Percentiles rank a stretch among this genome's conserved stretches.
phyloP scores from a whole-genome alignment of 768 basidiomycete genomes.

The Kwoniella sp. region DNA sequence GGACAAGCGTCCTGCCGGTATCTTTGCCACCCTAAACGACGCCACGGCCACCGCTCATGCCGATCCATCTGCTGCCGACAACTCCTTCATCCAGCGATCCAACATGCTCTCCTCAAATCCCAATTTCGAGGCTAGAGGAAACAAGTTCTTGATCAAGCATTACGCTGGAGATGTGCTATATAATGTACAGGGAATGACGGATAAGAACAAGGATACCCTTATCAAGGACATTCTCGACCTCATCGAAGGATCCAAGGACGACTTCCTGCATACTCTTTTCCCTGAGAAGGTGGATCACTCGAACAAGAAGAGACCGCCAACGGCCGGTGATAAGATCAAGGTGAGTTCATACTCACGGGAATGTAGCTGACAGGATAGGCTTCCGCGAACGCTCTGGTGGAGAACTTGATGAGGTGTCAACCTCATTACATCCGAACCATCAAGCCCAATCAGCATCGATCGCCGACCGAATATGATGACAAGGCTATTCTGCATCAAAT shows the following conservation, averaged over 20 bases:
- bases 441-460: slow-evolving; percentile 97
- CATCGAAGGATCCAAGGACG: slow-evolving; percentile 73
- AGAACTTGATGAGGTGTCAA: slow-evolving; percentile 92
- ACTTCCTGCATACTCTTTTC: slow-evolving; percentile 85
- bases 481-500: slow-evolving; percentile 98
- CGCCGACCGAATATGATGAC: slow-evolving; percentile 82
- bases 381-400: slow-evolving; percentile 94
- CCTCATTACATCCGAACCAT: slow-evolving; percentile 99
- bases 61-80: slow-evolving; percentile 92
- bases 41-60: slow-evolving; percentile 99
- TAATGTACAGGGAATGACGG: slow-evolving; percentile 96
- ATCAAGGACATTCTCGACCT: slow-evolving; percentile 93
- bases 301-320: slow-evolving; percentile 96
- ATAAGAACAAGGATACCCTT: slow-evolving; percentile 98
- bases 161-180: slow-evolving; percentile 99
- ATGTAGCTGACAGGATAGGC: slow-evolving; percentile 54
- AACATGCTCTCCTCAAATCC: slow-evolving; percentile 77
- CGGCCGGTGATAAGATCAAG: slow-evolving; percentile 97
- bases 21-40: slow-evolving; percentile 96
- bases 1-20: slow-evolving; percentile 91
- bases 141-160: slow-evolving; percentile 92
- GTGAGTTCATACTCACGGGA: not conserved
- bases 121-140: slow-evolving; percentile 91
- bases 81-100: slow-evolving; percentile 90
- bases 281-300: slow-evolving; percentile 92